Evolutionary conservation across 257 asterid genomes (phyloP), one percentile per base, ranked within the genome.

Genomic region (Lithospermum erythrorhizon): DNA sequence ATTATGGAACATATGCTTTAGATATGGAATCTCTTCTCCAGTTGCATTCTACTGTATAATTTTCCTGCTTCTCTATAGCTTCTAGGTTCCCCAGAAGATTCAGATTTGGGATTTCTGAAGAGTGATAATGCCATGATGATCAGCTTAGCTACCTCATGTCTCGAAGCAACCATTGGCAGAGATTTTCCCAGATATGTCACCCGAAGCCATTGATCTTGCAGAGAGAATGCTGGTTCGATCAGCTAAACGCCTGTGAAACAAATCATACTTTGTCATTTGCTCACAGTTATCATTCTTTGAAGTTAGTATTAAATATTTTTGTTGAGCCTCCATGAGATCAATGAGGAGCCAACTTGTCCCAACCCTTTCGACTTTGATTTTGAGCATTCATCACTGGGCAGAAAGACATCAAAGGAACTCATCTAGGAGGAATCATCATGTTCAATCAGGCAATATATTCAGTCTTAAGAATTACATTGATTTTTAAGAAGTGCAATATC

Each of bases 141-240:
- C 87, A 48, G 80, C 73, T 68, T 94, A 83, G 75, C 82, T 90
- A 54, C 94, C 96, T 6, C 73, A 65, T 9, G 81, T 59, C 68
- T 95, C 91, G 2, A 84, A 75, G 72, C 97, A 90, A 81, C 48
- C 69, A 84, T 63, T 68, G 79, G 17, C 75, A 83, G 25, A 87
- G 85, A 67, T 90, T 4, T 30, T 87, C 65, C 95, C 95, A 10
- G 79, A 62, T 68, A 81, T 79, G 85, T 72, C 94, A 35, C 79
- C 94, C 25, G 30, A 76, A 73, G 94, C 96, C 37, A 53, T 90
- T 70, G 95, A 90, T 30, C 83, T 81, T 90, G 63, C 76, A 2
- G 93, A 82, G 51, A 90, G 82, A 72, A 84, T 90, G 95, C 97
- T 90, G 19, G 83, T 82, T 37, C n/a, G n/a, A n/a, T n/a, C n/a